phyloP scores from a whole-genome alignment of 176 grass and related monocot genomes.

The Zea luxurians region DNA sequence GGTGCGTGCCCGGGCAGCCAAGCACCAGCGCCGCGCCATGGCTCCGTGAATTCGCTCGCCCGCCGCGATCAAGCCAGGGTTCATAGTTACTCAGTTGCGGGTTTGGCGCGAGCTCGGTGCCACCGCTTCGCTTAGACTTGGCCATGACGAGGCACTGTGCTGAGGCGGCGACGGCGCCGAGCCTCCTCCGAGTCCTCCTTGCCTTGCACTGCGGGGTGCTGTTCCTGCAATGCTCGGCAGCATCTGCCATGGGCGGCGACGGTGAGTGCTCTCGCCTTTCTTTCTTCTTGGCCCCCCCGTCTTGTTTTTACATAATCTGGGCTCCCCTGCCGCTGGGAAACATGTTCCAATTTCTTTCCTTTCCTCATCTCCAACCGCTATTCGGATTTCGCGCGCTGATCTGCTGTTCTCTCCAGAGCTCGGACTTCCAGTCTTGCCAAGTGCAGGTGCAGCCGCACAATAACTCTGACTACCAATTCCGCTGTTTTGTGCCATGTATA shows the following conservation, averaged over 20 bases:
- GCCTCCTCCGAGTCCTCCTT: slow-evolving; percentile 33
- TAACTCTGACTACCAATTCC: background rate
- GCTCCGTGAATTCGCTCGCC: slow-evolving; percentile 29
- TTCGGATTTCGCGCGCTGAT: slow-evolving; percentile 29
- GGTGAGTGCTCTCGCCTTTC: slow-evolving; percentile 28
- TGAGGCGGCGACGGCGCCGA: background rate
- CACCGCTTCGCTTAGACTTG: background rate
- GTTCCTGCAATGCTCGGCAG: slow-evolving; percentile 33
- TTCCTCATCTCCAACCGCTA: slow-evolving; percentile 18
- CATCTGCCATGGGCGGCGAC: slow-evolving; percentile 18
- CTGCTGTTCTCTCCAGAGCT: background rate
- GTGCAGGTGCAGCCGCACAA: background rate
- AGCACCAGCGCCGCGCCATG: slow-evolving; percentile 7
- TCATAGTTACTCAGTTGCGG: background rate
- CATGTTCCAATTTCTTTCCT: background rate
- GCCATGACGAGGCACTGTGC: slow-evolving; percentile 35
- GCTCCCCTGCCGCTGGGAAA: background rate
- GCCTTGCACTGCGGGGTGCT: slow-evolving; percentile 53
- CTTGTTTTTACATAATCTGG: background rate
- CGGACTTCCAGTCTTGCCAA: background rate
- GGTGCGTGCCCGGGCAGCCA: background rate
- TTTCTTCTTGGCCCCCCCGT: too few species aligned
- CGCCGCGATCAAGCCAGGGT: background rate
- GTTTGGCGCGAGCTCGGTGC: background rate
- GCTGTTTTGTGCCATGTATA: background rate